Evolutionary conservation across 495 filamentous ascomycete genomes (phyloP).

Genomic region (Hypoxylon crocopeplum): DNA sequence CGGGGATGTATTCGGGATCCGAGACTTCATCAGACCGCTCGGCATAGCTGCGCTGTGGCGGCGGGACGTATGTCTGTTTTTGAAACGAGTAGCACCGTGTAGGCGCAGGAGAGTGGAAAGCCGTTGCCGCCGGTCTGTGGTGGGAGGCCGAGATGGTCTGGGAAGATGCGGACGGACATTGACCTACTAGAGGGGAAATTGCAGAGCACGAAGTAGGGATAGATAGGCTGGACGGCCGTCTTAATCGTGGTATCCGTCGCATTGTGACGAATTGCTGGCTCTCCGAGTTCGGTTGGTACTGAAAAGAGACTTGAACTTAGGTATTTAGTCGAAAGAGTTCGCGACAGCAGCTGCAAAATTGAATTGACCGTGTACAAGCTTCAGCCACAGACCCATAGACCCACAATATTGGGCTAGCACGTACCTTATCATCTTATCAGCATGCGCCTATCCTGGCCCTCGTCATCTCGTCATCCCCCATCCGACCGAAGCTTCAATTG

Average conservation of each 20-base stretch:
- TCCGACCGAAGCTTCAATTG: too few species aligned
- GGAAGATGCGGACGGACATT: conserved; percentile 9
- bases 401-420: too few species aligned
- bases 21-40: conserved; percentile 35
- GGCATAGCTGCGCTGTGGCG: conserved; percentile 27
- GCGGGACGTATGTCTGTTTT: conserved; percentile 17
- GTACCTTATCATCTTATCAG: background rate
- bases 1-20: conserved; percentile 61
- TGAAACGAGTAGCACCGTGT: conserved; percentile 36
- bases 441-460: background rate
- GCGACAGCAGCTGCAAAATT: too few species aligned
- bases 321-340: background rate
- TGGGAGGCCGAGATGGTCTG: conserved; percentile 3
- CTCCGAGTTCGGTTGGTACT: background rate
- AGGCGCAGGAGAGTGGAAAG: background rate
- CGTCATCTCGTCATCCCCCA: too few species aligned
- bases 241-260: conserved; percentile 41
- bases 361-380: background rate
- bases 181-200: conserved; percentile 5
- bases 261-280: conserved; percentile 27
- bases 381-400: background rate
- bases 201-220: conserved; percentile 13
- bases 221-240: conserved; percentile 30
- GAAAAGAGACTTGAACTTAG: background rate
- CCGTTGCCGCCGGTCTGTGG: conserved; percentile 7